Base-by-base conservation (phyloP, 2,329 filamentous ascomycete genomes). In the Fusarium austroafricanum region DNA sequence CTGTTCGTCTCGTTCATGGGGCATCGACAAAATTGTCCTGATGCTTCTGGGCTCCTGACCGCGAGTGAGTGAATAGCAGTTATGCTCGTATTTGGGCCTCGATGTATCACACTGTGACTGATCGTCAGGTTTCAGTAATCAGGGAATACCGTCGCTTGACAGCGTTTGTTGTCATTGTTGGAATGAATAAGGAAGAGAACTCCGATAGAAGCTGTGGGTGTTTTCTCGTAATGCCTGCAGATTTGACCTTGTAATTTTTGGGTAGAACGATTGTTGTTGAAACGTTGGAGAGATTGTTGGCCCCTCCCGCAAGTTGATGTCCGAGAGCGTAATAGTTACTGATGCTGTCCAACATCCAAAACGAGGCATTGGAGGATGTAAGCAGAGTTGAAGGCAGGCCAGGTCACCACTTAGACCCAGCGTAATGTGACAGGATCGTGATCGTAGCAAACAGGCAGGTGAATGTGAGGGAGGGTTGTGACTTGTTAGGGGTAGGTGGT, bases 401-500 rank as follows among this genome's bases (percentile, higher is more conserved):
- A n/a, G 26, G 29, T 14, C 29, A 31, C 29, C 29, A 31, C 29
- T 31, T 14, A 10, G 29, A 31, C 29, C 29, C 47, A 43, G 38
- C 18, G 18, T 20, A 31, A 63, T 38, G 42, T 26, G 37, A 23
- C 7, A 31, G 29, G 29, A 31, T 14, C 29, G 29, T 46, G 64
- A 70, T 63, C 44, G 54, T 53, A 60, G 53, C 33, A 37, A 58
- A 39, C 29, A 38, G 52, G 49, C 44, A 68, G 58, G 61, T 55
- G 53, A 46, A 55, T 35, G 54, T 46, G 60, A 67, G 52, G 56
- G 57, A 47, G 33, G 47, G 35, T 42, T 21, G 39, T 23, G 42
- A 42, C 47, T 47, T 68, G 62, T 64, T 63, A 68, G 71, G 68
- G 64, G 64, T 40, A 61, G 64, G 61, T 71, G 67, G 71, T 65